Base-by-base conservation (phyloP, 768 basidiomycete genomes). In the Naematelia aurantialba region DNA sequence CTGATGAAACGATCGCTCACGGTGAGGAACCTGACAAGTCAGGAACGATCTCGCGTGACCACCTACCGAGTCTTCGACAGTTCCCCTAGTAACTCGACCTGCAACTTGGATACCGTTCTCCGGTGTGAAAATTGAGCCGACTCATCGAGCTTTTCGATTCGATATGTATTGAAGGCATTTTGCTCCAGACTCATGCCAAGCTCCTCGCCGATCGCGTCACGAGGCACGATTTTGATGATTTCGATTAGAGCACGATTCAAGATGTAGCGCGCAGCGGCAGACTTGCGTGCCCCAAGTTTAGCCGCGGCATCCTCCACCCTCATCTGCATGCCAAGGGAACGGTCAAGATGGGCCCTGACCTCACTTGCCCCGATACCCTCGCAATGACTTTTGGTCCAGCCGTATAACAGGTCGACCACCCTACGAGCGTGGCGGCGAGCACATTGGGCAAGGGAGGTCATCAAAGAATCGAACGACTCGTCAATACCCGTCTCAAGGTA, bases 1-100 rank as follows among this genome's bases (percentile, higher is more conserved):
- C 82, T 81, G 52, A 92, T 77, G 74, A 93, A 97, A 0, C 90
- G 85, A 77, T 96, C 91, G 2, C 89, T 91, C n/a, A 97, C 89
- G 59, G 87, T 92, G 65, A 88, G 81, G 67, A 97, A 97, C 53
- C 91, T 90, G 57, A 5, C 25, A 14, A 44, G 11, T 27, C 48
- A 56, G 26, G 26, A 22, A 17, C 19, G 22, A 45, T 25, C 24
- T 42, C 47, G 22, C 31, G 4, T n/a, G 24, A 14, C 30, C 27
- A 75, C 86, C 29, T 62, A 91, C 89, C 91, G 82, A 59, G 89
- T 80, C 66, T 84, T 86, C 1, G 91, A 87, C 55, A 94, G 79
- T 66, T 89, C 85, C 1, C 91, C 92, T 3, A 96, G 78, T n/a
- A 96, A 80, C 19, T 84, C 84, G 2, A 91, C 87, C 74, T 88